A percentile compares a stretch with the other conserved stretches of the same genome.
Evolutionary conservation across 768 basidiomycete species (phyloP).

Genomic region (Trametes elegans): DNA sequence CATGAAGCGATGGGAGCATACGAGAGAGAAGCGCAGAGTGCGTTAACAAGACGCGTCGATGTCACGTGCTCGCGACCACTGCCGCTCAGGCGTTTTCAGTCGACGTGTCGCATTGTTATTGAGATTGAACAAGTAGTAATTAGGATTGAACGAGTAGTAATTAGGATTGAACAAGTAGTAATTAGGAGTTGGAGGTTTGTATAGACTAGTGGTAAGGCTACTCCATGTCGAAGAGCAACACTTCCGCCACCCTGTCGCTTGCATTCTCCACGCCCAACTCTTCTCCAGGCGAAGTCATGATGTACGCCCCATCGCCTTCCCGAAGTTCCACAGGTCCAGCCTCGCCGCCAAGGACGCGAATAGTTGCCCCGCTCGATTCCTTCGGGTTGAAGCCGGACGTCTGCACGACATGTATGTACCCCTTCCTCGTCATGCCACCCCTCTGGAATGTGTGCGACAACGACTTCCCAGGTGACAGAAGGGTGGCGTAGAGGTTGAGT

Average conservation of each 20-base stretch:
- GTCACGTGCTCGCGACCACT: constrained; percentile 8
- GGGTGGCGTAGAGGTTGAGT: constrained; percentile 69
- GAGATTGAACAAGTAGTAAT: too few relatives aligned
- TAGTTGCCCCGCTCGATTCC: constrained; percentile 50
- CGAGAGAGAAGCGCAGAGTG: neutral
- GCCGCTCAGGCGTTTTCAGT: too few relatives aligned
- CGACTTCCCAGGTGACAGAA: constrained; percentile 57
- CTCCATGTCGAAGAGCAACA: constrained; percentile 68
- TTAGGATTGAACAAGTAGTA: neutral
- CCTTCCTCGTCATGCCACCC: constrained; percentile 43
- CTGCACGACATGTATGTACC: constrained; percentile 86
- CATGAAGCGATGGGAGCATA: neutral
- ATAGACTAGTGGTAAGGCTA: neutral
- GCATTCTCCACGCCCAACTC: constrained; percentile 55
- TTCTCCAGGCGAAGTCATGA: constrained; percentile 48
- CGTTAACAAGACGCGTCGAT: constrained; percentile 1
- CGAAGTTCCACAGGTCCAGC: constrained; percentile 51
- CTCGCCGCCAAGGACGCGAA: constrained; percentile 48
- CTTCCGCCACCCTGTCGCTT: constrained; percentile 66
- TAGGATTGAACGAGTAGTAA: too few relatives aligned
- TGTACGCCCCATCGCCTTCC: constrained; percentile 89
- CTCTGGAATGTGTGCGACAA: constrained; percentile 49
- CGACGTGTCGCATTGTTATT: too few relatives aligned
- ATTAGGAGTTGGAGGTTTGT: neutral
- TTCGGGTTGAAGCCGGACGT: constrained; percentile 74